Evolutionary conservation across 768 basidiomycete genomes (phyloP).

Genomic region (Tricholoma saponaceum): DNA sequence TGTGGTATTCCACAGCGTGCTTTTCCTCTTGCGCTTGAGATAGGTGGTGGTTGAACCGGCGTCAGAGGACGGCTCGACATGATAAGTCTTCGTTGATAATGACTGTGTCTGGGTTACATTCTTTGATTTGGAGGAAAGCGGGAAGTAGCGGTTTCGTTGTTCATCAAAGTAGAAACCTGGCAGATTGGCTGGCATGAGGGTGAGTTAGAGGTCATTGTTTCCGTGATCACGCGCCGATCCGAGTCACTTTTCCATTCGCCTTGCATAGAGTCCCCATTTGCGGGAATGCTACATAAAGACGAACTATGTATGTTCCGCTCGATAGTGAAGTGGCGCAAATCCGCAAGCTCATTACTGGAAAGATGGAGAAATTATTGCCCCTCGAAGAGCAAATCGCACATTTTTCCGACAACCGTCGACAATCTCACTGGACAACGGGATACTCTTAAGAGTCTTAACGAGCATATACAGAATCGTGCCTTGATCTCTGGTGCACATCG

Average conservation of each 20-base stretch:
- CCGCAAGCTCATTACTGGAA: neutral
- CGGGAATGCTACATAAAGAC: too few species aligned
- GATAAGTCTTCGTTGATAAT: neutral
- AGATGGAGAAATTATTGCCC: neutral
- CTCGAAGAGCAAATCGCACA: neutral
- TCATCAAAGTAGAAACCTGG: conserved; percentile 59
- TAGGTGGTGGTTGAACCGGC: neutral
- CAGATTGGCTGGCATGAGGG: conserved; percentile 41
- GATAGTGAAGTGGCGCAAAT: neutral
- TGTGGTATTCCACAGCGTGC: conserved; percentile 13
- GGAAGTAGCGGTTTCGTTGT: conserved; percentile 52
- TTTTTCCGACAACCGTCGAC: neutral
- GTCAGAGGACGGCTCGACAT: neutral
- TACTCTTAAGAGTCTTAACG: neutral
- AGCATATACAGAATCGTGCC: neutral
- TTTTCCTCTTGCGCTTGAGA: conserved; percentile 12
- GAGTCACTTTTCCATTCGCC: too few species aligned
- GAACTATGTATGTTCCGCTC: neutral
- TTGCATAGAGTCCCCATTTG: too few species aligned
- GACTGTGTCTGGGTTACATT: conserved; percentile 8
- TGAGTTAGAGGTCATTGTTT: neutral
- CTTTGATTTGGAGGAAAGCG: conserved; percentile 38
- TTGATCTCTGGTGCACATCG: neutral
- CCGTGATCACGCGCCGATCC: too few species aligned
- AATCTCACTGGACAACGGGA: neutral